Evolutionary conservation across 257 asterid species (phyloP).

Genomic region (Nicotiana attenuata): DNA sequence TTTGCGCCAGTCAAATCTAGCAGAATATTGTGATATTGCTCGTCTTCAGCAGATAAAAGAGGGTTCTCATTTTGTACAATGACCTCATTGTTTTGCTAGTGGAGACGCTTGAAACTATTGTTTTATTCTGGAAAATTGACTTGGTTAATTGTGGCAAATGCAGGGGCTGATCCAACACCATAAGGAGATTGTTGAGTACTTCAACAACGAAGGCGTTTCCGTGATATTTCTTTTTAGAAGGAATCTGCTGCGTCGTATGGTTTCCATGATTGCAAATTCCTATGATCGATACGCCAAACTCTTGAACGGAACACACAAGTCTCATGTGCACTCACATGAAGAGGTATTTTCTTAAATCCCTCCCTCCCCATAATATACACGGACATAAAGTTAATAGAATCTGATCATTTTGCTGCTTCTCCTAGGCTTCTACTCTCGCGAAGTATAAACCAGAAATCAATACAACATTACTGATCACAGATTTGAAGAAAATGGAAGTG

Average conservation of each 20-base stretch:
- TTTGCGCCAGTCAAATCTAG: background rate
- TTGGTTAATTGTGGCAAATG: background rate
- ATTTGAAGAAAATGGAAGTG: slow-evolving; percentile 9
- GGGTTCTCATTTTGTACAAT: background rate
- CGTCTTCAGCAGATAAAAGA: background rate
- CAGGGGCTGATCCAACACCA: slow-evolving; percentile 40
- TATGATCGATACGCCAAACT: slow-evolving; percentile 33
- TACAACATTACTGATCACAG: background rate
- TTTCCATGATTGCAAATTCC: slow-evolving; percentile 36
- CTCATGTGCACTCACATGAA: slow-evolving; percentile 36
- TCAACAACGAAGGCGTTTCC: slow-evolving; percentile 33
- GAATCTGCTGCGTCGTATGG: slow-evolving; percentile 37
- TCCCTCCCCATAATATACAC: background rate
- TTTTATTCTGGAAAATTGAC: background rate
- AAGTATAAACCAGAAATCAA: slow-evolving; percentile 16
- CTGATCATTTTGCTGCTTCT: background rate
- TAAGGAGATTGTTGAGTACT: slow-evolving; percentile 32
- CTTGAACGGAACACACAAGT: slow-evolving; percentile 41
- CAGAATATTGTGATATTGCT: background rate
- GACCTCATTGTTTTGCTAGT: background rate
- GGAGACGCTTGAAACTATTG: background rate
- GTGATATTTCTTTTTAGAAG: slow-evolving; percentile 38
- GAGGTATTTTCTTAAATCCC: slow-evolving; percentile 25
- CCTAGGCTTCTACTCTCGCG: slow-evolving; percentile 18
- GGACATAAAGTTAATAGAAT: background rate